Conservation (phyloP, 495 filamentous ascomycete species). For the Aspergillus avenaceus region DNA sequence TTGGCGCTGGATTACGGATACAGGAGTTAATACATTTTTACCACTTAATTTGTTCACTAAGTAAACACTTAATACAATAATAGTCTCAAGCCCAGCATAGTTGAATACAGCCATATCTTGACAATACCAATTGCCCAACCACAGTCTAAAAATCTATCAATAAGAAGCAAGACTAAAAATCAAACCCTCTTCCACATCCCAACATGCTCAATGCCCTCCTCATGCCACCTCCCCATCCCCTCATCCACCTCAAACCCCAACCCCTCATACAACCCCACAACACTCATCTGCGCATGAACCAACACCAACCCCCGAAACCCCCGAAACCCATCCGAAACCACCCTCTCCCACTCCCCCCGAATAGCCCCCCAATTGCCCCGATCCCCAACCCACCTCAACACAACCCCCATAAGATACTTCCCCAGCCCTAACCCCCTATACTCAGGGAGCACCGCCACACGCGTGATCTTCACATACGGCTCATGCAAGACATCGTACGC, state of each 20-base stretch:
- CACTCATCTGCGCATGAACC: conserved; percentile 75
- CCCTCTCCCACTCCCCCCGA: conserved; percentile 22
- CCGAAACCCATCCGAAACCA: conserved; percentile 34
- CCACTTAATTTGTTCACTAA: too few relatives aligned
- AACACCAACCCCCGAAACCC: conserved; percentile 68
- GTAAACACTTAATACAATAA: too few relatives aligned
- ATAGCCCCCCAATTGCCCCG: conserved; percentile 52
- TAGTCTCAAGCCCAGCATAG: too few relatives aligned
- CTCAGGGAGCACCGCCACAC: too few relatives aligned
- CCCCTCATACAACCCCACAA: conserved; percentile 54
- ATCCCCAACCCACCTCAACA: conserved; percentile 58
- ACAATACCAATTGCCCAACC: too few relatives aligned
- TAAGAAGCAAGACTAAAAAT: conserved; percentile 7
- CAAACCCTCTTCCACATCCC: conserved; percentile 62
- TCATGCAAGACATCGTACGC: too few relatives aligned
- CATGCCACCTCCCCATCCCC: conserved; percentile 69
- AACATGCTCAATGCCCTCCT: conserved; percentile 82
- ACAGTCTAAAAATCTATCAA: too few relatives aligned
- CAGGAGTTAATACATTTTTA: conserved; percentile 10
- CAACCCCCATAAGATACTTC: conserved; percentile 52
- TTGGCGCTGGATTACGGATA: conserved; percentile 8
- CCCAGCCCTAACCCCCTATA: too few relatives aligned
- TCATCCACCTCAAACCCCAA: conserved; percentile 70
- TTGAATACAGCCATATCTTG: too few relatives aligned
- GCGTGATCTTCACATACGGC: too few relatives aligned